Percentiles rank a stretch among this genome's conserved stretches.
These are phyloP conservation scores for Cryphonectria naterciae DNA, from an alignment of 2,329 filamentous ascomycete species.

Conservation along the genomic window DNA sequence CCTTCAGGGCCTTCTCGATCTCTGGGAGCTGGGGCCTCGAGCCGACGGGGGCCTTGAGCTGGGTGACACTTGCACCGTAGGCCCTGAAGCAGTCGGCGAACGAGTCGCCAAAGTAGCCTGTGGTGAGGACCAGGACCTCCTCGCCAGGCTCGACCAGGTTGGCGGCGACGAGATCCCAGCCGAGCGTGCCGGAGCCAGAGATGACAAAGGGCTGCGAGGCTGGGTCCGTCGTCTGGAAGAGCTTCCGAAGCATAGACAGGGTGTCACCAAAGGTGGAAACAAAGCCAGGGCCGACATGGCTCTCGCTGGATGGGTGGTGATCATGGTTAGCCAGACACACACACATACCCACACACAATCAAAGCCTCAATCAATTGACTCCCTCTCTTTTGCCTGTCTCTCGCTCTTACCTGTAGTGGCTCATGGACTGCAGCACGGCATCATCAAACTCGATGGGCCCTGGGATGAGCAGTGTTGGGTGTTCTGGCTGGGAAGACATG, in stretches of 20 bases:
- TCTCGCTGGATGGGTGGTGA: slow-evolving; percentile 66
- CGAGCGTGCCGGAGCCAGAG: slow-evolving; percentile 91
- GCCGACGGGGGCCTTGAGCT: slow-evolving; percentile 87
- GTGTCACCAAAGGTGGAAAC: slow-evolving; percentile 91
- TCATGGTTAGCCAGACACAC: slow-evolving; percentile 9
- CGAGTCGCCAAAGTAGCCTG: slow-evolving; percentile 94
- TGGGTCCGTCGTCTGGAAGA: slow-evolving; percentile 88
- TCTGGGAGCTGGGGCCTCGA: slow-evolving; percentile 83
- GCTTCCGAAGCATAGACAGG: slow-evolving; percentile 82
- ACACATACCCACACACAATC: neutral
- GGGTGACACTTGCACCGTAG: slow-evolving; percentile 88
- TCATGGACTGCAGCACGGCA: slow-evolving; percentile 93
- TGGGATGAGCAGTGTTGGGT: slow-evolving; percentile 85
- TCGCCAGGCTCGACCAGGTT: slow-evolving; percentile 91
- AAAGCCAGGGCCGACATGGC: slow-evolving; percentile 87
- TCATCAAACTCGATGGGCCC: slow-evolving; percentile 98
- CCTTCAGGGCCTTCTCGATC: slow-evolving; percentile 84
- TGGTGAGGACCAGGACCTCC: slow-evolving; percentile 89
- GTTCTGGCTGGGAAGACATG: slow-evolving; percentile 66
- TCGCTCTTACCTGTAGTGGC: slow-evolving; percentile 76
- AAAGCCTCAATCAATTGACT: neutral
- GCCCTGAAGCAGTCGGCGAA: slow-evolving; percentile 91
- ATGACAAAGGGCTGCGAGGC: slow-evolving; percentile 89
- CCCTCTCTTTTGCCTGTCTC: neutral
- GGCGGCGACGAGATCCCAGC: slow-evolving; percentile 95